Evolutionary conservation across 495 filamentous ascomycete species (phyloP), one percentile per base, ranked within the genome.

Genomic region (Trichoderma parareesei): DNA sequence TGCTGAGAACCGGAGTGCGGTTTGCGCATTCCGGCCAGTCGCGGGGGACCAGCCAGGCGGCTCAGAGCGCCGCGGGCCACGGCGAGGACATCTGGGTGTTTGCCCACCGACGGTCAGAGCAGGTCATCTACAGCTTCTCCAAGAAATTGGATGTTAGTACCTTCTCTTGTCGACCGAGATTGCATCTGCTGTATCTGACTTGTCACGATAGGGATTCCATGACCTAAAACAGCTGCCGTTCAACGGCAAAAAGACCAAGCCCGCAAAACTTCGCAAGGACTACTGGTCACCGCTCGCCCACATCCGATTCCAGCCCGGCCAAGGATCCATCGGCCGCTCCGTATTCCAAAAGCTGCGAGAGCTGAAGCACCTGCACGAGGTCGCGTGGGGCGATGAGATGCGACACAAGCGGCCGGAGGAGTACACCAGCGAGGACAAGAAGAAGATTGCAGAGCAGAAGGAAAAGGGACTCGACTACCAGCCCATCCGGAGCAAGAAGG

Each of bases 221-320:
- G 78, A 86, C 65, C 75, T 95, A 64, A 78, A 81, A 60, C 94
- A 98, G 76, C 77, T 97, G 66, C 80, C 91, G 68, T 96, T 86
- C 81, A 87, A 91, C 61, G 94, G 93, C 79, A 96, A 96, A 77
- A 94, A 98, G 71, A 88, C 90, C 67, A 81, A 88, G 42, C 92
- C 92, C 5, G 73, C 85, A 63, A 79, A 83, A 61, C 76, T 98
- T 55, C 91, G 94, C 66, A 92, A 91, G 77, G 94, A 98, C 74
- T 84, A 93, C 75, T 98, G 94, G 94, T 76, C 75, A n/a, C 90
- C 90, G 0, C 82, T 94, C 71, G 90, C 85, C 65, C 82, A 87
- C 48, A 85, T 97, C 48, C 77, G 85, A 69, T 91, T 98, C 74
- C 82, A 86, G 35, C 74, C 80, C 40, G 74, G 80, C 48, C 70